Evolutionary conservation across 2,329 filamentous ascomycete species (phyloP), one percentile per base, ranked within the genome.

Genomic region (Aaosphaeria arxii): DNA sequence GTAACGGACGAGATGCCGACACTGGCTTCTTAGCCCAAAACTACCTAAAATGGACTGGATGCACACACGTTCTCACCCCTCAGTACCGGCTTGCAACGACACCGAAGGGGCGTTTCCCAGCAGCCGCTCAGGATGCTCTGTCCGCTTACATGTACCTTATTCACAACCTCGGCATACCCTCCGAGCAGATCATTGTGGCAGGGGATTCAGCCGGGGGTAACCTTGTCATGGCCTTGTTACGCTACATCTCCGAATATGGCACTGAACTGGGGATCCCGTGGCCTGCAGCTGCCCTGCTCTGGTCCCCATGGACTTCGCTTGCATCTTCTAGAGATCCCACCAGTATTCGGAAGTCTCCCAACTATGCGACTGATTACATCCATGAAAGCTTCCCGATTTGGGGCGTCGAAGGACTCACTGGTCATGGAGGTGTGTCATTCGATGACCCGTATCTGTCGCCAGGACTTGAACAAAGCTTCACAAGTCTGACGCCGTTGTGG

Each of bases 141-240:
- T 67, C 72, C 0, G 55, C 61, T 11, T 75, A 74, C 48, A 46
- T 61, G 7, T 71, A 74, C 52, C 57, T 76, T 2, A 56, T 74
- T 5, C 57, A 71, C n/a, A 52, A 64, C 3, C 56, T 57, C 6
- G 51, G 61, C 1, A 61, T 76, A 28, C 47, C 64, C 0, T 46
- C 72, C 0, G 36, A 46, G 2, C 63, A 69, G 28, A 70, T 77
- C 44, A 59, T 70, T 3, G 13, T 77, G 1, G 70, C 66, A 1
- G 74, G 74, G 2, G 75, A 77, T 50, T 71, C 67, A 39, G 74
- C 74, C 1, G 75, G 75, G 32, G 74, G 64, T 0, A 73, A 75
- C 52, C 54, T 77, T 5, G 67, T 57, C 0, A 54, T 76, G 32
- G 66, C 59, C 1, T 57, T 77, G 24, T 57, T 76, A 40, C 64